Percentiles rank a stretch among this genome's conserved stretches.
Conservation (phyloP, 2,329 filamentous ascomycete genomes). For the Falciphora oryzae region DNA sequence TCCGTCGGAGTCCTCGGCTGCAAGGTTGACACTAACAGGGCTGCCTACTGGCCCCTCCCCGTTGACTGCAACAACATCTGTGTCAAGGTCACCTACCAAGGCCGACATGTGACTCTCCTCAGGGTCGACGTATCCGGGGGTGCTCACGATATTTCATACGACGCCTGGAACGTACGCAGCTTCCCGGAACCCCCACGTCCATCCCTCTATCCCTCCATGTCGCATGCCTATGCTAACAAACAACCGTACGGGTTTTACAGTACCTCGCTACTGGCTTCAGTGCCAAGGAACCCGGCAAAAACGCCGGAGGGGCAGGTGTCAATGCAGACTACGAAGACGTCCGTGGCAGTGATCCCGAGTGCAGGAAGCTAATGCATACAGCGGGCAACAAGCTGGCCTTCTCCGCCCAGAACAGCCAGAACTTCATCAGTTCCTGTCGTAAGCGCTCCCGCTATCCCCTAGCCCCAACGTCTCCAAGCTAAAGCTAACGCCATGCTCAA, state of each 20-base stretch:
- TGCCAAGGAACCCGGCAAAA: constrained; percentile 33
- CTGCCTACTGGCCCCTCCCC: constrained; percentile 51
- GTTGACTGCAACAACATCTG: constrained; percentile 51
- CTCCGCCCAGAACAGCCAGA: constrained; percentile 47
- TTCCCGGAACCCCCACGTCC: too few species aligned
- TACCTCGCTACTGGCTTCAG: constrained; percentile 36
- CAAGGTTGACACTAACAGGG: constrained; percentile 53
- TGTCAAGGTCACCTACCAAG: constrained; percentile 42
- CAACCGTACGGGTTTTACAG: too few species aligned
- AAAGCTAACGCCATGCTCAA: constrained; percentile 10
- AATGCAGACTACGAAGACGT: constrained; percentile 41
- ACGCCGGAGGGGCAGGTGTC: constrained; percentile 40
- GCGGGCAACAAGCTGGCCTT: constrained; percentile 24
- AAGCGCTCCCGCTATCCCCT: constrained; percentile 10
- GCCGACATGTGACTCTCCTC: constrained; percentile 49
- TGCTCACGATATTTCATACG: constrained; percentile 53
- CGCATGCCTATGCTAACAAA: too few species aligned
- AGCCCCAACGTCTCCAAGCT: not conserved
- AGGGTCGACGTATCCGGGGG: constrained; percentile 49
- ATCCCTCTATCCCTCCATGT: too few species aligned
- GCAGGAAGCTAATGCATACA: constrained; percentile 36
- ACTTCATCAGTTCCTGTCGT: constrained; percentile 43
- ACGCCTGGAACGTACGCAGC: constrained; percentile 47
- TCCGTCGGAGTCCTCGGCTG: constrained; percentile 52
- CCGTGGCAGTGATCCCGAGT: constrained; percentile 32